A percentile compares a stretch with the other conserved stretches of the same genome.
phyloP scores from a whole-genome alignment of 768 basidiomycete genomes.

The Termitomyces sp. region DNA sequence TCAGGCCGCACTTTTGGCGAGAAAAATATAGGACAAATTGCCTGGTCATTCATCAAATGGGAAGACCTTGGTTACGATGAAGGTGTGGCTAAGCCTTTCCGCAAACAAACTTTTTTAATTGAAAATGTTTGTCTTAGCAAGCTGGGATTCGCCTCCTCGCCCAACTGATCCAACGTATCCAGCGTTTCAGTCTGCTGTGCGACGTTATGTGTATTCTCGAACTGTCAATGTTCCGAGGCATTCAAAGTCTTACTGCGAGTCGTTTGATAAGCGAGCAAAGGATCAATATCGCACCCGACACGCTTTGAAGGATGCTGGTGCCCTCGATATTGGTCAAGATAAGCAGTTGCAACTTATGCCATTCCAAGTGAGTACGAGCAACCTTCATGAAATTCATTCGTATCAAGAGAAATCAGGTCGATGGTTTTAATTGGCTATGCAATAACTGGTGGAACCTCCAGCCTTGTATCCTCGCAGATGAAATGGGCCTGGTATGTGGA shows the following conservation, averaged over 20 bases:
- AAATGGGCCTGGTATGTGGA: conserved; percentile 81
- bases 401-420: conserved; percentile 40
- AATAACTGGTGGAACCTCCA: conserved; percentile 87
- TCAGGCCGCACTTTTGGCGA: conserved; percentile 34
- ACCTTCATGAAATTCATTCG: conserved; percentile 3
- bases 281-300: conserved; percentile 47
- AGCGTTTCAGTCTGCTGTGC: conserved; percentile 66
- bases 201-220: conserved; percentile 58
- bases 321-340: conserved; percentile 66
- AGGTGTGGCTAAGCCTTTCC: conserved; percentile 35
- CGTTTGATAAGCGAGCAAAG: conserved; percentile 48
- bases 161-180: conserved; percentile 48
- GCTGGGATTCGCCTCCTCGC: conserved; percentile 88
- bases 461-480: conserved; percentile 89
- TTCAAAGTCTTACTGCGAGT: conserved; percentile 31
- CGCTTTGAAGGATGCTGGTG: conserved; percentile 43
- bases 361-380: conserved; percentile 60
- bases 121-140: conserved; percentile 44
- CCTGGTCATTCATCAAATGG: conserved; percentile 93
- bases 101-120: neutral
- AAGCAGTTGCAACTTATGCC: conserved; percentile 68
- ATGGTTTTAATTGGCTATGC: conserved; percentile 81
- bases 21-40: conserved; percentile 54
- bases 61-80: conserved; percentile 89
- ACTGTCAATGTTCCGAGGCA: conserved; percentile 53